These are phyloP conservation scores for Lepidopterella palustris DNA, from an alignment of 495 filamentous ascomycete species.

Conservation along the genomic window DNA sequence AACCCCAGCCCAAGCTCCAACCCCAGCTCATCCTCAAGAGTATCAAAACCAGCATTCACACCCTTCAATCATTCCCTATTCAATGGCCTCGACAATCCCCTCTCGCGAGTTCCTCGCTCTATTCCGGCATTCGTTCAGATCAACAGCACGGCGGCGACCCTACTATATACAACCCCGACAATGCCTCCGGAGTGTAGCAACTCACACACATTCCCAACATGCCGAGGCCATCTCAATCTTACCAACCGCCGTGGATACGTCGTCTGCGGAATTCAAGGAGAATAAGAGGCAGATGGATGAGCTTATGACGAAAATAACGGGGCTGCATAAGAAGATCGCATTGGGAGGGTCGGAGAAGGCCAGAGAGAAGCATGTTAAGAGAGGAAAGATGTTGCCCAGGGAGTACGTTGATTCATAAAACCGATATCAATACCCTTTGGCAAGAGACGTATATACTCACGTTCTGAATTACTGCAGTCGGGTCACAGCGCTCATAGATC, in stretches of 20 bases:
- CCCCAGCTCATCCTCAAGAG: background rate
- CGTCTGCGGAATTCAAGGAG: slow-evolving; percentile 70
- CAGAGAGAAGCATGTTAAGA: slow-evolving; percentile 75
- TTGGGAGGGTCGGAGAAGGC: slow-evolving; percentile 78
- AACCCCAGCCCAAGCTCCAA: background rate
- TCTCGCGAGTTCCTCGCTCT: slow-evolving; percentile 15
- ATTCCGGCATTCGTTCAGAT: slow-evolving; percentile 2
- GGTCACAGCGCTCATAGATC: slow-evolving; percentile 79
- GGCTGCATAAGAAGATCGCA: slow-evolving; percentile 62
- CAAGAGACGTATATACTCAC: too few species aligned
- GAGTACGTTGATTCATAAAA: too few species aligned
- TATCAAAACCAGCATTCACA: background rate
- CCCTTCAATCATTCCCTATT: background rate
- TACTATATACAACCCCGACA: slow-evolving; percentile 1
- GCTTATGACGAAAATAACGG: slow-evolving; percentile 56
- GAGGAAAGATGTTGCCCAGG: slow-evolving; percentile 90
- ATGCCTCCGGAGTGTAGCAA: slow-evolving; percentile 33
- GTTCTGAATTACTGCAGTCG: slow-evolving; percentile 43
- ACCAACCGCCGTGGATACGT: slow-evolving; percentile 67
- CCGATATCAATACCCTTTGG: too few species aligned
- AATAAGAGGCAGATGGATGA: slow-evolving; percentile 75
- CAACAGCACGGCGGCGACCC: slow-evolving; percentile 1
- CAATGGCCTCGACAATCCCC: slow-evolving; percentile 17
- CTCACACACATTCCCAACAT: slow-evolving; percentile 43
- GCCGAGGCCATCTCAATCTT: slow-evolving; percentile 67